phyloP scores from a whole-genome alignment of 1,139 yeast genomes.

The Pichiaceae sp. region DNA sequence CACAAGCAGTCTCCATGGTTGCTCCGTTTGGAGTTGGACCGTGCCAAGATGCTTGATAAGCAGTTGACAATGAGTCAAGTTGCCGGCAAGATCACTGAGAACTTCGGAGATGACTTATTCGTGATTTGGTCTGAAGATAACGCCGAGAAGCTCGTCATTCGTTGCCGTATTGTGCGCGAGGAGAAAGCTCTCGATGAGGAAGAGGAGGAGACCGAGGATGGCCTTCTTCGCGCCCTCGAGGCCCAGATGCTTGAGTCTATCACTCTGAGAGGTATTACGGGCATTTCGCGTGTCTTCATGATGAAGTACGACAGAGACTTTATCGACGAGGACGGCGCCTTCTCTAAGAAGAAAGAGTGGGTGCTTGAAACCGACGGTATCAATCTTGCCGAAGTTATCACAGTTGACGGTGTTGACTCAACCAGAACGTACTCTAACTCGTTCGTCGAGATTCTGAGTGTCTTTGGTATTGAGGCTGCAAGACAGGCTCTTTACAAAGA shows the following conservation, averaged over 20 bases:
- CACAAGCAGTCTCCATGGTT: constrained; percentile 98
- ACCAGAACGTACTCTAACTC: constrained; percentile 89
- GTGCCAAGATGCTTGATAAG: constrained; percentile 98
- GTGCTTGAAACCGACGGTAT: constrained; percentile 98
- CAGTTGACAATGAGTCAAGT: constrained; percentile 98
- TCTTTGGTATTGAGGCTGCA: constrained; percentile 97
- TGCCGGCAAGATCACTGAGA: constrained; percentile 89
- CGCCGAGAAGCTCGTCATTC: constrained; percentile 90
- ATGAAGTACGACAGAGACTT: constrained; percentile 83
- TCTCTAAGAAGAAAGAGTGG: constrained; percentile 88
- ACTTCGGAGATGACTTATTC: constrained; percentile 89
- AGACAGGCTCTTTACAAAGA: constrained; percentile 90
- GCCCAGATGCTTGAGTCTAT: constrained; percentile 94
- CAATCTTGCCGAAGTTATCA: constrained; percentile 89
- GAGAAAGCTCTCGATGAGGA: constrained; percentile 92
- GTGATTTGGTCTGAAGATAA: constrained; percentile 99
- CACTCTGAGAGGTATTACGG: constrained; percentile 92
- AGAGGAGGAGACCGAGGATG: constrained; percentile 94
- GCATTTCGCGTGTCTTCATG: constrained; percentile 86
- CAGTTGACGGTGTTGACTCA: constrained; percentile 91
- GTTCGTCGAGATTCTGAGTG: constrained; percentile 90
- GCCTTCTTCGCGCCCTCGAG: constrained; percentile 89
- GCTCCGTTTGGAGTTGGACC: constrained; percentile 89
- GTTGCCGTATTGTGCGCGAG: constrained; percentile 98
- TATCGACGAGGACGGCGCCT: constrained; percentile 83